These are phyloP conservation scores for Triticum turgidum DNA, from an alignment of 176 grass and related monocot species.

Conservation along the genomic window DNA sequence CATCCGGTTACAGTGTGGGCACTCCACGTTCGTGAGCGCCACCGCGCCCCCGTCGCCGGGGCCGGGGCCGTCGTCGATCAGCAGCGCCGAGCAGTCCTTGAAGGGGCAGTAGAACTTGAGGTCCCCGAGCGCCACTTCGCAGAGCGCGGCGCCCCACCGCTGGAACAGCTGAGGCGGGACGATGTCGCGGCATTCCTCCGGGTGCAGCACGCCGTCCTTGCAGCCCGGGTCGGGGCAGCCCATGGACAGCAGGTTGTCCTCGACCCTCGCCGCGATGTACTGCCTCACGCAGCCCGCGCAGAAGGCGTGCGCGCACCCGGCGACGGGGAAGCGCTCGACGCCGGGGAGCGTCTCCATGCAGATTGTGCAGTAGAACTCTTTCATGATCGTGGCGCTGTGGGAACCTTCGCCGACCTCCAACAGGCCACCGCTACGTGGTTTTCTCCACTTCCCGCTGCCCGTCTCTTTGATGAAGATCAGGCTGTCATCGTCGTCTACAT, in stretches of 20 bases:
- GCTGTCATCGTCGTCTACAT: neutral
- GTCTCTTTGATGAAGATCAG: neutral
- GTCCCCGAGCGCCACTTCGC: constrained; percentile 31
- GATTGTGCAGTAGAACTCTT: constrained; percentile 45
- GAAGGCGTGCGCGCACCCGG: constrained; percentile 52
- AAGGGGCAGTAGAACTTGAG: constrained; percentile 68
- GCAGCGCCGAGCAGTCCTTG: constrained; percentile 52
- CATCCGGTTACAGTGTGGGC: constrained; percentile 57
- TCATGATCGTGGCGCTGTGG: neutral
- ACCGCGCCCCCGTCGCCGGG: neutral
- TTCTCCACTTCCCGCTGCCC: neutral
- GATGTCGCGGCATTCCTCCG: constrained; percentile 40
- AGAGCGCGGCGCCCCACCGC: constrained; percentile 47
- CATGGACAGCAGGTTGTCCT: constrained; percentile 36
- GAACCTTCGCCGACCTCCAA: constrained; percentile 26
- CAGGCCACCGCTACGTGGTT: neutral
- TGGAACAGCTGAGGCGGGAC: constrained; percentile 36
- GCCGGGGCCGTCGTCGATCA: constrained; percentile 37
- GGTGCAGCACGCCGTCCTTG: constrained; percentile 38
- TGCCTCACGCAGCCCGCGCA: constrained; percentile 56
- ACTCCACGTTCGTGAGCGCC: constrained; percentile 30
- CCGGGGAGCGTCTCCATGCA: constrained; percentile 46
- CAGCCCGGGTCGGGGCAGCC: constrained; percentile 48
- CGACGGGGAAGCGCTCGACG: constrained; percentile 34
- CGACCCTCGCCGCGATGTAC: constrained; percentile 51